Evolutionary conservation across 805 yeast genomes (phyloP), one percentile per base, ranked within the genome.

Genomic region (Yamadazyma tumulicola): DNA sequence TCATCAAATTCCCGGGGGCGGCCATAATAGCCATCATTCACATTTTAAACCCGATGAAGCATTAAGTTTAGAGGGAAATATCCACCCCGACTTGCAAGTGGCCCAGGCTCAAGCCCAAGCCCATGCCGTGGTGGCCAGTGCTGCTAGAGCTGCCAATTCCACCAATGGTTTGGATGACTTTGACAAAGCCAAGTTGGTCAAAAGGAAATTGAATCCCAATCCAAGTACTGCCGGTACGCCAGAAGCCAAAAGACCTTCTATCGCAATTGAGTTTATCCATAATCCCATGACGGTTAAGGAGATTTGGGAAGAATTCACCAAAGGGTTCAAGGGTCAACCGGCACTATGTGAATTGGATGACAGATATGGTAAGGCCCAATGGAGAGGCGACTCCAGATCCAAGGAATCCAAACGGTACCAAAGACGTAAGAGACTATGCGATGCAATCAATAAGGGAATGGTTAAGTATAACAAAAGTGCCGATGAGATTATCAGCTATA

Each of bases 311-410:
- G 73, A 67, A 45, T 67, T 63, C 46, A 62, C 63, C 32, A 60
- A 60, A 32, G 73, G 73, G 5, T 65, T 64, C 45, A 55, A 64
- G 10, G 72, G 71, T 13, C 73, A 67, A 45, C 58, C 59, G 4
- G 69, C 73, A 5, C 49, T 67, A 28, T 50, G 62, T 27, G 68
- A 65, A 28, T 57, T 67, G 61, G 73, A 67, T 41, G 59, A 56
- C 18, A 54, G 63, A 32, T 65, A 57, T 43, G 73, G 73, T 14
- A 67, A 67, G 41, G 59, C 61, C 41, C 62, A 61, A 34, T 67
- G 73, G 73, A 49, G 73, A 33, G 73, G 73, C 17, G 71, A 67
- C 44, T 61, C 69, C 6, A 48, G 73, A 24, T 62, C 69, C 11
- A 67, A 67, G 43, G 71, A 67, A 38, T 56, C 64, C 13, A 67